Evolutionary conservation across 495 filamentous ascomycete species (phyloP).

Genomic region (Penicillium odoratum): DNA sequence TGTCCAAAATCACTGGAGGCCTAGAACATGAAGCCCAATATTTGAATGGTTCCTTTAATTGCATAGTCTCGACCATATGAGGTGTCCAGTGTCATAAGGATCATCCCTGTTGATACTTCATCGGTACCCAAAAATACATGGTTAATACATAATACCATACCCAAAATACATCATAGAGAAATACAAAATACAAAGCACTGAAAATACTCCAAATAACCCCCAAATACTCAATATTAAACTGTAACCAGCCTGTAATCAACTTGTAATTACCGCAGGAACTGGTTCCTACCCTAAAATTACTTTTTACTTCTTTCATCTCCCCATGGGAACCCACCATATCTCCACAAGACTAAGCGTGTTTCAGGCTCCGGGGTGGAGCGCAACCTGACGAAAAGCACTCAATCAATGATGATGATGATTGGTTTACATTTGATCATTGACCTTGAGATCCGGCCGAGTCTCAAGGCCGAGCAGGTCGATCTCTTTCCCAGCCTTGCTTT

Average conservation of each 20-base stretch:
- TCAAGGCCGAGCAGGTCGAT: slow-evolving; percentile 7
- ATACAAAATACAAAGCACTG: no score
- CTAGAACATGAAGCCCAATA: neutral
- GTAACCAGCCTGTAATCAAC: no score
- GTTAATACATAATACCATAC: no score
- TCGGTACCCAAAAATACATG: no score
- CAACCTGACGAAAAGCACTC: slow-evolving; percentile 11
- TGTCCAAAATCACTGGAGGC: neutral
- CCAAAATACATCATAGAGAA: no score
- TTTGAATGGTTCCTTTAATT: slow-evolving; percentile 5
- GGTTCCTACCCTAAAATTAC: neutral
- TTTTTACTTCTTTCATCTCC: neutral
- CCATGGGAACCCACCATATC: neutral
- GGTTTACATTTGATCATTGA: neutral
- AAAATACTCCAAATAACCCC: no score
- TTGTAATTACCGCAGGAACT: neutral
- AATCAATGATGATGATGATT: neutral
- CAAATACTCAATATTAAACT: no score
- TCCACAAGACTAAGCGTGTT: slow-evolving; percentile 1
- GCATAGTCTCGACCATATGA: slow-evolving; percentile 1
- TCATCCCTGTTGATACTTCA: no score
- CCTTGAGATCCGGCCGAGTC: slow-evolving; percentile 24
- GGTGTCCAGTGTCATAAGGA: neutral
- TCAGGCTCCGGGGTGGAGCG: slow-evolving; percentile 3
- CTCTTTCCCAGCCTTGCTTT: slow-evolving; percentile 1